Evolutionary conservation across 495 filamentous ascomycete species (phyloP).

Genomic region (Trichoderma parareesei): DNA sequence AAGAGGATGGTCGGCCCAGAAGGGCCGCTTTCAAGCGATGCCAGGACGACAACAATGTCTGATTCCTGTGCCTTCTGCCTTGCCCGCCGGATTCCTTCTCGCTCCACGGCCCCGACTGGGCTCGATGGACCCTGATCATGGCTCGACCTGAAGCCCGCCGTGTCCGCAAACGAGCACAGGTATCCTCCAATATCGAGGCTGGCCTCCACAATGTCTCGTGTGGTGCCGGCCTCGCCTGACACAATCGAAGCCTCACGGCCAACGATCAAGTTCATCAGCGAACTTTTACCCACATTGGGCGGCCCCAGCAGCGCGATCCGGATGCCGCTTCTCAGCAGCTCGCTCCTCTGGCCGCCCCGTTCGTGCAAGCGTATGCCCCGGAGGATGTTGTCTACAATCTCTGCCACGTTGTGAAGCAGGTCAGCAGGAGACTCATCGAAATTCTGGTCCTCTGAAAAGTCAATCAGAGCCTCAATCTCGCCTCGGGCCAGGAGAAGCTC

Average conservation of each 20-base stretch:
- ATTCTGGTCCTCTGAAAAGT: constrained; percentile 95
- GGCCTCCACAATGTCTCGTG: constrained; percentile 87
- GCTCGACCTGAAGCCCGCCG: constrained; percentile 64
- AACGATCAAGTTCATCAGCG: constrained; percentile 82
- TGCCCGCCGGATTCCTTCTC: constrained; percentile 85
- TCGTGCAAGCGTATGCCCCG: constrained; percentile 58
- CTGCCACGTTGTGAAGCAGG: constrained; percentile 58
- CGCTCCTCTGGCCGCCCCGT: constrained; percentile 69
- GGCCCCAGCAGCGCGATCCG: constrained; percentile 78
- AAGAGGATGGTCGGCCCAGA: constrained; percentile 33
- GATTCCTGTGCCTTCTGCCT: constrained; percentile 72
- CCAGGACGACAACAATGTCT: constrained; percentile 76
- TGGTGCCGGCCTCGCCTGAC: constrained; percentile 83
- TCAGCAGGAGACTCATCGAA: constrained; percentile 80
- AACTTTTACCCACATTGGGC: constrained; percentile 94
- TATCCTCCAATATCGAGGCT: constrained; percentile 85
- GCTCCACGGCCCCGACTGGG: constrained; percentile 63
- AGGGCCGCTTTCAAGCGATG: constrained; percentile 51
- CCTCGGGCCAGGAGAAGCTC: constrained; percentile 73
- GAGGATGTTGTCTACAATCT: constrained; percentile 51
- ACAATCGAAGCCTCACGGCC: constrained; percentile 93
- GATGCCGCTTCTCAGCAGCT: constrained; percentile 80
- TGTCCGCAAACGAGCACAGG: constrained; percentile 83
- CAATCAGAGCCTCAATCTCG: constrained; percentile 90
- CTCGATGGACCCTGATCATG: constrained; percentile 14